phyloP scores from a whole-genome alignment of 306 rosid genomes.

The Fragaria iinumae region DNA sequence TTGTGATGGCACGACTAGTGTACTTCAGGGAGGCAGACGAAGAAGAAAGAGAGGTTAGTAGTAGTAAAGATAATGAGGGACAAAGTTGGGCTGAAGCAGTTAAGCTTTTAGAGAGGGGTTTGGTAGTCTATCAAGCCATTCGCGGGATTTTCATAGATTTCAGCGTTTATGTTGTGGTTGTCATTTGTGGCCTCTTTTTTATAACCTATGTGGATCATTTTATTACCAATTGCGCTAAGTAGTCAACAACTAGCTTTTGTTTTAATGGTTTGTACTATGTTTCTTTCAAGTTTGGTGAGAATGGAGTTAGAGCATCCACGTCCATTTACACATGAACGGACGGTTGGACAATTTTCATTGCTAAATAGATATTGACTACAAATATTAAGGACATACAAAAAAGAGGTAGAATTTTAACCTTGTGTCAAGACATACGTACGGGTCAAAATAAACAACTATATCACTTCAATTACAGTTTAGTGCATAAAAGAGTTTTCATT shows the following conservation, averaged over 20 bases:
- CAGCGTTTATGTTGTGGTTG: constrained; percentile 70
- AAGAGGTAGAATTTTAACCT: no score
- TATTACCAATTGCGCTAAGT: background rate
- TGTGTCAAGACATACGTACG: no score
- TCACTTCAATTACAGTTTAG: no score
- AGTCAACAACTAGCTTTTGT: no score
- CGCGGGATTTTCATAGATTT: constrained; percentile 71
- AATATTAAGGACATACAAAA: no score
- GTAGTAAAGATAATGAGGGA: constrained; percentile 28
- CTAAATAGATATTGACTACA: no score
- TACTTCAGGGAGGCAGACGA: constrained; percentile 29
- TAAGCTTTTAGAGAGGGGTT: constrained; percentile 76
- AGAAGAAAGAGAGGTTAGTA: constrained; percentile 26
- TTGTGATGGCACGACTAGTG: constrained; percentile 49
- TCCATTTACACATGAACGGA: no score
- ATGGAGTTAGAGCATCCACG: no score
- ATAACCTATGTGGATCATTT: constrained; percentile 23
- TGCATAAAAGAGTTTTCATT: no score
- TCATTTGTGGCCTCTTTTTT: constrained; percentile 58
- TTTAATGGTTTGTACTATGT: background rate
- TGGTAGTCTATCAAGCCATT: constrained; percentile 72
- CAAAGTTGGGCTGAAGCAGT: constrained; percentile 64
- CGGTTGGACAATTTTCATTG: no score
- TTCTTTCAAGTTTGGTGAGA: background rate
- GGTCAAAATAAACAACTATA: no score